Conservation (phyloP, 2,329 filamentous ascomycete genomes). For the Clarireedia monteithiana region DNA sequence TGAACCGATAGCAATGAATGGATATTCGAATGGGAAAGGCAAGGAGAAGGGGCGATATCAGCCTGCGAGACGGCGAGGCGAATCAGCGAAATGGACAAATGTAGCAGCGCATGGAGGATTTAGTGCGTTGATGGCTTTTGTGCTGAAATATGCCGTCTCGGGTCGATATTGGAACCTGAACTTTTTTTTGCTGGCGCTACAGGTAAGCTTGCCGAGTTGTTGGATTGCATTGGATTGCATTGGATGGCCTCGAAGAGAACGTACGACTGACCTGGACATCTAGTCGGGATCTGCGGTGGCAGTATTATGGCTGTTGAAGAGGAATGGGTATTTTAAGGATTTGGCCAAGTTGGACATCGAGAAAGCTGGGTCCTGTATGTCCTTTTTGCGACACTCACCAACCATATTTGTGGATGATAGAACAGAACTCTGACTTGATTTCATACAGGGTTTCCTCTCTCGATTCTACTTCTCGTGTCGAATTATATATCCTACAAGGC, state of each 20-base stretch:
- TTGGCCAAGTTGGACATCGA: background rate
- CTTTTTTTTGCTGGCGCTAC: constrained; percentile 7
- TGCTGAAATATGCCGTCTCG: constrained; percentile 5
- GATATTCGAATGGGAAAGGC: constrained; percentile 3
- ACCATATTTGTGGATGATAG: background rate
- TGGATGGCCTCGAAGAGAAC: background rate
- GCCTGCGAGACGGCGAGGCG: background rate
- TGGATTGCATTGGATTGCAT: background rate
- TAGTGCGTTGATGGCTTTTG: background rate
- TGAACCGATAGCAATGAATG: constrained; percentile 6
- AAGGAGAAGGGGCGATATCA: constrained; percentile 8
- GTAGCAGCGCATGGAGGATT: constrained; percentile 1
- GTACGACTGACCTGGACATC: background rate
- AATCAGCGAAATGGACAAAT: background rate
- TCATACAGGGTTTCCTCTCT: constrained; percentile 6
- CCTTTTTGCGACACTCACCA: background rate
- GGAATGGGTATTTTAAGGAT: constrained; percentile 3
- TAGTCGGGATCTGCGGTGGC: constrained; percentile 2
- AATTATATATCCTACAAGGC: constrained; percentile 7
- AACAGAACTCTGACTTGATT: background rate
- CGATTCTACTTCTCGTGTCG: constrained; percentile 1
- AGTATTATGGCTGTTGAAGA: constrained; percentile 1
- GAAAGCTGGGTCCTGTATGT: constrained; percentile 3
- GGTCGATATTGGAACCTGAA: constrained; percentile 9
- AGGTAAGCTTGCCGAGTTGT: background rate